Conservation (phyloP, 129 eudicot species). For the Tagetes patula region DNA sequence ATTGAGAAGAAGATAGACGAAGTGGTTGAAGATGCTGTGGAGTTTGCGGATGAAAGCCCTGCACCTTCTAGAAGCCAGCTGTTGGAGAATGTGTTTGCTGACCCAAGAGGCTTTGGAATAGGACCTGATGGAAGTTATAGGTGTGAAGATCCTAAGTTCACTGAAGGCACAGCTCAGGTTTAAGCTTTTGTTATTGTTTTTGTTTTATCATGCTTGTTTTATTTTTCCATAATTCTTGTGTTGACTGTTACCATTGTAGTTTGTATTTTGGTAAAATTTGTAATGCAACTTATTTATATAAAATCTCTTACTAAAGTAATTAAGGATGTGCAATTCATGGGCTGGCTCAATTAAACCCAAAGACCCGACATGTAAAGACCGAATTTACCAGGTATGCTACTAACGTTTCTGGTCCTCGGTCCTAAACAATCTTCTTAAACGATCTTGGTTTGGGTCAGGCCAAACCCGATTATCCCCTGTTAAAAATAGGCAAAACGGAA, state of each 20-base stretch:
- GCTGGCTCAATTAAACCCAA: no score
- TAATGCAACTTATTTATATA: neutral
- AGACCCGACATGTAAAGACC: no score
- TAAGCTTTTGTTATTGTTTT: conserved; percentile 5
- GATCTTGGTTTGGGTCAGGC: no score
- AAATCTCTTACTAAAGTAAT: neutral
- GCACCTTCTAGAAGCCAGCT: conserved; percentile 36
- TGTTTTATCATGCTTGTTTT: neutral
- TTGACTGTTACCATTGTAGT: conserved; percentile 17
- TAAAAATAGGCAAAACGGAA: no score
- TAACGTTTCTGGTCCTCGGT: no score
- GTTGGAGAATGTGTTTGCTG: conserved; percentile 34
- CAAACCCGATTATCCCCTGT: no score
- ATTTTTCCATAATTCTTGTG: neutral
- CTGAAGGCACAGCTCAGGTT: conserved; percentile 34
- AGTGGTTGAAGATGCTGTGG: conserved; percentile 29
- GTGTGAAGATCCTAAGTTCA: conserved; percentile 32
- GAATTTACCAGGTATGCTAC: no score
- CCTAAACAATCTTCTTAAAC: no score
- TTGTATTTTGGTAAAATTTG: conserved; percentile 3
- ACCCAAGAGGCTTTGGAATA: conserved; percentile 32
- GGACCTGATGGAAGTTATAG: conserved; percentile 36
- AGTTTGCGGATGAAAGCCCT: conserved; percentile 30
- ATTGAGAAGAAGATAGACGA: conserved; percentile 35
- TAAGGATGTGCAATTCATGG: no score